Conservation (phyloP, 202 grass and related monocot genomes). For the Cymbopogon flexuosus region DNA sequence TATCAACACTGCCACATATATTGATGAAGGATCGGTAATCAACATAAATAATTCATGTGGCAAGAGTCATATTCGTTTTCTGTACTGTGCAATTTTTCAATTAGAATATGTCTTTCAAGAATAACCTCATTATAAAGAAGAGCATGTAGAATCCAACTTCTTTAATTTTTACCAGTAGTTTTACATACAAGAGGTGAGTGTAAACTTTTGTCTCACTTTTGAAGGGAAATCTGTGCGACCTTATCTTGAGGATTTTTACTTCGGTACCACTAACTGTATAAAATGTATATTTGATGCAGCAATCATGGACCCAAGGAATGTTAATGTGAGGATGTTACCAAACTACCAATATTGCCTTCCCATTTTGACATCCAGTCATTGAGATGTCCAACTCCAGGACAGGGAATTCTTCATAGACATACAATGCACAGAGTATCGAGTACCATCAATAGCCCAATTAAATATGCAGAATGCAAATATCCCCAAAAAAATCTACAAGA, state of each 20-base stretch:
- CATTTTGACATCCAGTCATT: background rate
- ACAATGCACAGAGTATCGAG: background rate
- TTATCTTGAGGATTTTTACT: background rate
- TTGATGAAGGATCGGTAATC: constrained; percentile 11
- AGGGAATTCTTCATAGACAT: background rate
- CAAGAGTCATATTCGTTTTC: constrained; percentile 12
- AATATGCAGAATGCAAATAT: background rate
- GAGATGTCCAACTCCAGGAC: background rate
- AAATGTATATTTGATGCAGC: background rate
- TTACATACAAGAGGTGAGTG: background rate
- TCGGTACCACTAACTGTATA: background rate
- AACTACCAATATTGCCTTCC: background rate
- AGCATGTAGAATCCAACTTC: background rate
- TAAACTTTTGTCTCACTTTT: background rate
- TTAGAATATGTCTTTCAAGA: constrained; percentile 13
- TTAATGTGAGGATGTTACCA: background rate
- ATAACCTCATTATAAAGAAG: background rate
- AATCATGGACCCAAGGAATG: background rate
- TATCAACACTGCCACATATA: constrained; percentile 9
- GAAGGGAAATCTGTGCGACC: background rate
- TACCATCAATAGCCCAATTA: background rate
- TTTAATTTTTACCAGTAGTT: background rate
- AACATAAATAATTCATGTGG: constrained; percentile 10
- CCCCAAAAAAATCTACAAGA: background rate
- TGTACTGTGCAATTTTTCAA: constrained; percentile 5